Base-by-base conservation (phyloP, 2,329 filamentous ascomycete genomes). In the Zalaria sp. region DNA sequence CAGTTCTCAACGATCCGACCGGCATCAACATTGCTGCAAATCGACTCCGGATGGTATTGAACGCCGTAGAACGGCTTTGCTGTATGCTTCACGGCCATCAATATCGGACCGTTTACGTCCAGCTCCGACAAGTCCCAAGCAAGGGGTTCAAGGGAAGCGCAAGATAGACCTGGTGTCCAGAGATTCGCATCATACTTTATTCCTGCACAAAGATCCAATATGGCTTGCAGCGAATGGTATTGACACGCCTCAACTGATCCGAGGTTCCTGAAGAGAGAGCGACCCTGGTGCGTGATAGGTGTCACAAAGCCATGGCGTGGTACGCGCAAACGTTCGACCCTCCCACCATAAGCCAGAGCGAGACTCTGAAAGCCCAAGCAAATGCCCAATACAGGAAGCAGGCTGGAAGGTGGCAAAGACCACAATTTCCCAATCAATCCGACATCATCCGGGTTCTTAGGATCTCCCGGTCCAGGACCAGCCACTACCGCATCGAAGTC, bases 281-380 rank as follows among this genome's bases (percentile, higher is more conserved):
- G 59, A 0, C 63, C 62, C 3, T 58, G 56, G 47, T 86, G 81
- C 28, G 71, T 65, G 39, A 93, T 75, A 5, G 66, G 61, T 43
- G 80, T 75, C 18, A 93, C 77, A 63, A 93, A 82, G 1, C 88
- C 88, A 61, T 95, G 88, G 51, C 87, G 67, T 0, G 86, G 86
- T 43, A 80, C 72, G n/a, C 66, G 63, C 43, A 94, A 63, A 47
- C 76, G 72, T 40, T 75, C 67, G 11, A 93, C 75, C 5, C 63
- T 59, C 2, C 78, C 79, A 1, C 83, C 83, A 51, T 80, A 79
- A 6, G 74, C 72, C 37, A 77, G 66, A 38, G 80, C 79, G 36
- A 94, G 65, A 51, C 82, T 88, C 61, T 95, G 88, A 48, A 93
- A 93, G 0, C 88, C 88, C 0, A 94, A 71, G 51, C 88, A 94